A percentile compares a stretch with the other conserved stretches of the same genome.
phyloP scores from a whole-genome alignment of 192 early-diverging fungal genomes.

The Rhizoclosmatium sp. region DNA sequence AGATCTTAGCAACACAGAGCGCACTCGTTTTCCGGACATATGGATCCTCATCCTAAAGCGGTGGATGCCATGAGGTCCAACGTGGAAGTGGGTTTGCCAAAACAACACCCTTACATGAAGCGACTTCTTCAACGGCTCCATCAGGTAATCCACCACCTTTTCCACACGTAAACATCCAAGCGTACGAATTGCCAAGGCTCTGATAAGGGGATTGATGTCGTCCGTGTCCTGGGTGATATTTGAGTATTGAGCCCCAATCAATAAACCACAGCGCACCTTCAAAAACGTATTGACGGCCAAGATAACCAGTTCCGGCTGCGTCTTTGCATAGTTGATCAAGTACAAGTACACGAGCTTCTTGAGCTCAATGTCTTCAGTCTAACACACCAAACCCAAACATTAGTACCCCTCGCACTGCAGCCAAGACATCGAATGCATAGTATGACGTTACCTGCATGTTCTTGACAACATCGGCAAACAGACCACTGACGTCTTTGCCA shows the following conservation, averaged over 20 bases:
- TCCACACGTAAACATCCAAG: slow-evolving; percentile 98
- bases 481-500: slow-evolving; percentile 98
- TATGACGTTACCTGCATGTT: slow-evolving; percentile 68
- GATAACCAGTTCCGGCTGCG: slow-evolving; percentile 92
- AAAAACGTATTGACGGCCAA: slow-evolving; percentile 89
- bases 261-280: slow-evolving; percentile 62
- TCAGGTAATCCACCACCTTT: slow-evolving; percentile 83
- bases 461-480: slow-evolving; percentile 96
- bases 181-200: slow-evolving; percentile 94
- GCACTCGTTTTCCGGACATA: slow-evolving; percentile 98
- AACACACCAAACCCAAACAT: not conserved
- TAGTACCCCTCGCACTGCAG: too few relatives aligned
- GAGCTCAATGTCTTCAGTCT: slow-evolving; percentile 53
- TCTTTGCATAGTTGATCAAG: slow-evolving; percentile 94
- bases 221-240: slow-evolving; percentile 74
- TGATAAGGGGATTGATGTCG: slow-evolving; percentile 92
- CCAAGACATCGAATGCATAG: too few relatives aligned
- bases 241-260: slow-evolving; percentile 12
- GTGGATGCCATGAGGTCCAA: not conserved
- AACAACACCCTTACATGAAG: slow-evolving; percentile 26
- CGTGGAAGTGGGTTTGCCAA: not conserved
- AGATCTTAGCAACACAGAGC: slow-evolving; percentile 92
- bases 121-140: slow-evolving; percentile 75
- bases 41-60: slow-evolving; percentile 80
- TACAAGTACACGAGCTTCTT: slow-evolving; percentile 91